Base-by-base conservation (phyloP, 2,329 filamentous ascomycete genomes). In the Shiraia bambusicola region DNA sequence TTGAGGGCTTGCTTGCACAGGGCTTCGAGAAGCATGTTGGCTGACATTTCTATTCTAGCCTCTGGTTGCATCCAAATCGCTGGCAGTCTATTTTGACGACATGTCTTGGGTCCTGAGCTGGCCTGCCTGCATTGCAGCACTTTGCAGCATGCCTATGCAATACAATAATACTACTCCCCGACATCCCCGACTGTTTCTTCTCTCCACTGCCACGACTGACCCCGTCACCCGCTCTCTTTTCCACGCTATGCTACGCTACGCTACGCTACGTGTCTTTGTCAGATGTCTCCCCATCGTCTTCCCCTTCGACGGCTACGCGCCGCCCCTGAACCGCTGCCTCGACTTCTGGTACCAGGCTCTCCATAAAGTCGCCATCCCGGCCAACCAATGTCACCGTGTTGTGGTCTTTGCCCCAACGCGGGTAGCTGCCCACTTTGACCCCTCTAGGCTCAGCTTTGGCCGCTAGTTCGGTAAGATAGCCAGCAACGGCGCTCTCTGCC, bases 391-490 rank as follows among this genome's bases (percentile, higher is more conserved):
- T 96, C 34, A 97, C 89, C 0, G 90, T 93, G 69, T 97, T 97
- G 50, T 78, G 78, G 59, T 82, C 82, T 76, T 88, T 92, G 4
- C 87, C 88, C 90, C 91, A 96, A 40, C 89, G 77, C 26, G 93
- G 93, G 70, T 98, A 97, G 69, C 88, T 95, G 33, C 93, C 93
- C 12, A 97, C 89, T 72, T 97, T 97, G 59, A 97, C 79, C 3
- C 89, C 90, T 59, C 80, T 82, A 1, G 82, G 73, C 65, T 83
- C 85, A 15, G 91, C 86, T 66, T 81, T 81, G 19, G 74, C 78
- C 4, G 91, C 88, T 49, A 97, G 73, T 52, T 88, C 79, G 1
- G 89, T 92, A 59, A 98, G 74, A 65, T 88, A 96, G 13, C 77
- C 80, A 10, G 93, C 92, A 24, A 96, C 83, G 13, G 79, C 80